Evolutionary conservation across 2,329 filamentous ascomycete species (phyloP), one percentile per base, ranked within the genome.

Genomic region (Sordariomycetes sp.): DNA sequence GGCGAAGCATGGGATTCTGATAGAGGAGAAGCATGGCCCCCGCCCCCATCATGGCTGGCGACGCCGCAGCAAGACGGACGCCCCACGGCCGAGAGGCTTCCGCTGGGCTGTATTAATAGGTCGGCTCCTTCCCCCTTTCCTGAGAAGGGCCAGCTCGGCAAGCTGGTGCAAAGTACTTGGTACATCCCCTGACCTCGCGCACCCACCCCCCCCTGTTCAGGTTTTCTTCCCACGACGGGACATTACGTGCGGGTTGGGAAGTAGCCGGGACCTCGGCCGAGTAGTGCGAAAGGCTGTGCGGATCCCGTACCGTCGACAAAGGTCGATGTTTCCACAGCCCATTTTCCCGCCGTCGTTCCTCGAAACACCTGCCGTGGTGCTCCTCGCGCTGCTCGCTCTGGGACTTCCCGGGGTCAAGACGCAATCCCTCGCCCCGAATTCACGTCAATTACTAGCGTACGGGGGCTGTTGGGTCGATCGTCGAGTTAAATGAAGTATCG

Each of bases 401-500:
- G 40, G 18, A 46, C n/a, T 46, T 46, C 40, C 40, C n/a, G 40
- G 40, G 40, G 40, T 46, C 40, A 46, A 18, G 2, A n/a, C 16
- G 3, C 40, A n/a, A n/a, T 46, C 40, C 14, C 40, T n/a, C 40
- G 14, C 40, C 40, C 40, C 16, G 40, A 46, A n/a, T 20, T 50
- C 46, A 22, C 22, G 46, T 50, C 46, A 50, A 50, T 50, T 24
- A 20, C 6, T 22, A n/a, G 20, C 18, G 18, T 10, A 24, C 20
- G 46, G 46, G 46, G 46, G 46, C 5, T 12, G 46, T 46, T 32
- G n/a, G 51, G 55, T 11, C 40, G 35, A 46, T 58, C 52, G 18
- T 54, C 46, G 52, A 20, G 46, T 50, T 50, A 50, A 50, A 50
- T 50, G 46, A 50, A 22, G 57, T 50, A 48, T 57, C 46, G 35